phyloP scores from a whole-genome alignment of 495 filamentous ascomycete species.

The Neurospora sp. region DNA sequence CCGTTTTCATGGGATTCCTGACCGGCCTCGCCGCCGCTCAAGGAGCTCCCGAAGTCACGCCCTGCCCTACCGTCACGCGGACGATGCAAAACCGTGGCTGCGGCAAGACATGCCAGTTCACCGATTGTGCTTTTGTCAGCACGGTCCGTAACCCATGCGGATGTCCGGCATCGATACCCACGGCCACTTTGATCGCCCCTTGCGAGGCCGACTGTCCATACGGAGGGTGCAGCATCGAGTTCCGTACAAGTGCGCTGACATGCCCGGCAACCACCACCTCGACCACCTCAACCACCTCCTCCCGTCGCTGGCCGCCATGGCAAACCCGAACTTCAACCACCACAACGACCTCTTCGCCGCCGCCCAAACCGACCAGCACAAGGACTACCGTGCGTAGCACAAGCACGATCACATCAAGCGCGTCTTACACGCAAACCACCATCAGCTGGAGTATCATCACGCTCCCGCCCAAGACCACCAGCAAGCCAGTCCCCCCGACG shows the following conservation, averaged over 20 bases:
- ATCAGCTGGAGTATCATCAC: conserved; percentile 19
- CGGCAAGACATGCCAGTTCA: conserved; percentile 14
- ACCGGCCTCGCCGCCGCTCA: conserved; percentile 12
- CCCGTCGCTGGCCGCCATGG: conserved; percentile 1
- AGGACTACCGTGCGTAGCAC: conserved; percentile 1
- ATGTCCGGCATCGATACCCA: conserved; percentile 20
- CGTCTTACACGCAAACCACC: conserved; percentile 4
- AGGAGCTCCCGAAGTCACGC: not conserved
- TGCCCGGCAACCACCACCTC: conserved; percentile 12
- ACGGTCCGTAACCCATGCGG: conserved; percentile 20
- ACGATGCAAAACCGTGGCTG: conserved; percentile 18
- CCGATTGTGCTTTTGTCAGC: conserved; percentile 16
- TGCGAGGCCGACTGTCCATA: conserved; percentile 23
- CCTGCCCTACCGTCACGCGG: conserved; percentile 20
- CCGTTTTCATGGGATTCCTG: conserved; percentile 12
- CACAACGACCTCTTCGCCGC: not conserved
- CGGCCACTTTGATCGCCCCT: conserved; percentile 21
- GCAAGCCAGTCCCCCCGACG: not conserved
- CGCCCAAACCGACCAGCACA: not conserved
- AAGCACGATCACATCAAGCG: conserved; percentile 4
- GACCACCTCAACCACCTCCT: conserved; percentile 4
- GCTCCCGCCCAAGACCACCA: conserved; percentile 10
- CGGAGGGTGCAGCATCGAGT: conserved; percentile 21
- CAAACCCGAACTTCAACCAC: conserved; percentile 1
- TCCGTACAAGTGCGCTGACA: conserved; percentile 11